phyloP scores from a whole-genome alignment of 768 basidiomycete species.

The Nevesoporus exiguus region DNA sequence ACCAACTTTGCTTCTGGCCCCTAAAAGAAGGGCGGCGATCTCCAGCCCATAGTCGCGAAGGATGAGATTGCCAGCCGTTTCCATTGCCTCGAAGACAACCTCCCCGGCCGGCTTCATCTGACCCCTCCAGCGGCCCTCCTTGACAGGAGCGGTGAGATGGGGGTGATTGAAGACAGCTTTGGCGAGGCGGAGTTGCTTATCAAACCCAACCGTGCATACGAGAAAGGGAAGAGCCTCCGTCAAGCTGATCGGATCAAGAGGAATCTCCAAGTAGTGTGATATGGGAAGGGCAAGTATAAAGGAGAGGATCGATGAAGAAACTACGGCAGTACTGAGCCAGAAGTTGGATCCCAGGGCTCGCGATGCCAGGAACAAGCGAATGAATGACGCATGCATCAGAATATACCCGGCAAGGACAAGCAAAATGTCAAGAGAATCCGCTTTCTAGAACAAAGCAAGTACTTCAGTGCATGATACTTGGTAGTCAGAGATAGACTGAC shows the following conservation, averaged over 20 bases:
- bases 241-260: constrained; percentile 88
- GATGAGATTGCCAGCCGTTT: constrained; percentile 75
- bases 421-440: constrained; percentile 93
- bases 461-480: constrained; percentile 1
- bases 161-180: constrained; percentile 86
- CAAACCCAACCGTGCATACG: constrained; percentile 96
- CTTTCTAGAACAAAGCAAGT: constrained; percentile 53
- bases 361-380: constrained; percentile 85
- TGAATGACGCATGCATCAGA: constrained; percentile 94
- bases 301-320: constrained; percentile 77
- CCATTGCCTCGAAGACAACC: constrained; percentile 81
- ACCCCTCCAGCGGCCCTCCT: constrained; percentile 38
- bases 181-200: constrained; percentile 92
- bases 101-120: constrained; percentile 74
- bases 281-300: constrained; percentile 81
- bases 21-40: constrained; percentile 82
- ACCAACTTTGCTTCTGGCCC: constrained; percentile 81
- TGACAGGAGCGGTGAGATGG: constrained; percentile 43
- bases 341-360: constrained; percentile 77
- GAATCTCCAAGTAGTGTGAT: constrained; percentile 73
- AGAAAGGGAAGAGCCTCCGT: constrained; percentile 97
- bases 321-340: constrained; percentile 67
- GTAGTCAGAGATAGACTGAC: constrained; percentile 34
- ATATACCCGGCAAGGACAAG: constrained; percentile 92
- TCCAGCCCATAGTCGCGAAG: constrained; percentile 93